Evolutionary conservation across 768 basidiomycete genomes (phyloP).

Genomic region (Pisolithus orientalis): DNA sequence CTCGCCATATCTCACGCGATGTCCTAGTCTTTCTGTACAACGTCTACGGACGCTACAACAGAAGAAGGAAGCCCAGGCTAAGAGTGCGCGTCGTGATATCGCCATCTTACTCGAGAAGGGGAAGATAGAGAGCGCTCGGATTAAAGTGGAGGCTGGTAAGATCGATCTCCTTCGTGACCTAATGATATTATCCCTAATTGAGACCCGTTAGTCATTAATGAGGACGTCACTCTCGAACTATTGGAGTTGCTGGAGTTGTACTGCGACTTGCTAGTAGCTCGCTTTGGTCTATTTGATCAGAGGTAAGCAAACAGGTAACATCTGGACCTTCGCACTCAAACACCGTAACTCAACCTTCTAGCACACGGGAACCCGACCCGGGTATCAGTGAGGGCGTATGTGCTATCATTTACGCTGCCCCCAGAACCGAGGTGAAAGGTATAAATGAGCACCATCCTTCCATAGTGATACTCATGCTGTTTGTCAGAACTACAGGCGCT

Average conservation of each 20-base stretch:
- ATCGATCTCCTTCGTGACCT: conserved; percentile 24
- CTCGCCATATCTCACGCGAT: conserved; percentile 1
- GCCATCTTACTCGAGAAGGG: conserved; percentile 72
- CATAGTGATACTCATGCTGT: neutral
- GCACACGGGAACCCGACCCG: conserved; percentile 80
- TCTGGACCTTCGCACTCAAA: conserved; percentile 4
- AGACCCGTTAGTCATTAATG: conserved; percentile 59
- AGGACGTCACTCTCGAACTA: conserved; percentile 81
- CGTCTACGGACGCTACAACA: conserved; percentile 80
- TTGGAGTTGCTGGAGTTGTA: conserved; percentile 92
- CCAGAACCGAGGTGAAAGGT: conserved; percentile 89
- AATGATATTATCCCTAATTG: conserved; percentile 4
- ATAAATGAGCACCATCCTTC: conserved; percentile 2
- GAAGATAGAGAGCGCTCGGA: conserved; percentile 77
- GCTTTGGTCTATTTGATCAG: conserved; percentile 88
- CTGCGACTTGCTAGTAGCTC: conserved; percentile 86
- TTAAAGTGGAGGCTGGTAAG: conserved; percentile 81
- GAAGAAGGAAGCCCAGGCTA: conserved; percentile 87
- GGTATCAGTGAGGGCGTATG: conserved; percentile 83
- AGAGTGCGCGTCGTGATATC: conserved; percentile 69
- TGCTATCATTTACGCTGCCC: conserved; percentile 85
- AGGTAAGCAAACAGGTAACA: conserved; percentile 44
- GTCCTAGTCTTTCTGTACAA: conserved; percentile 71
- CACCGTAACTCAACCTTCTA: conserved; percentile 21
- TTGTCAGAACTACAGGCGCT: conserved; percentile 76